Evolutionary conservation across 257 asterid genomes (phyloP).

Genomic region (Rauvolfia tetraphylla): DNA sequence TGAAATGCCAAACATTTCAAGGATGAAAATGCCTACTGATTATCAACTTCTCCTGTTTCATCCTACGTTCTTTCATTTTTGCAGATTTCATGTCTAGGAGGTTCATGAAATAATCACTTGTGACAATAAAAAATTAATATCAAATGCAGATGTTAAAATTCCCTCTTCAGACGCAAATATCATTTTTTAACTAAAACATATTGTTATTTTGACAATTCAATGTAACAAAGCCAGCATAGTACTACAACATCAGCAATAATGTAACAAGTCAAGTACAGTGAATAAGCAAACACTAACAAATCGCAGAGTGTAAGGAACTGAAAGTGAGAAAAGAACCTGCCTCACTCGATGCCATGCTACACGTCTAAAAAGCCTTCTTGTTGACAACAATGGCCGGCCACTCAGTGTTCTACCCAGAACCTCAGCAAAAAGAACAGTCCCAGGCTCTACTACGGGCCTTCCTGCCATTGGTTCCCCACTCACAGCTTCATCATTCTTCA

Average conservation of each 20-base stretch:
- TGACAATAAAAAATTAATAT: not conserved
- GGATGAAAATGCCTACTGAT: not conserved
- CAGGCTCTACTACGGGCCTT: constrained; percentile 82
- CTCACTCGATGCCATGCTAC: constrained; percentile 98
- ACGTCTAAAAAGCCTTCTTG: constrained; percentile 67
- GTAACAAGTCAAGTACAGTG: not conserved
- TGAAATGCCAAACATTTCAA: not conserved
- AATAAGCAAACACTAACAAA: not conserved
- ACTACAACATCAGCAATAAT: not conserved
- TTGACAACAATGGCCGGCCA: constrained; percentile 83
- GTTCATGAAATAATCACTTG: not conserved
- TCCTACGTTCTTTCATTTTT: not conserved
- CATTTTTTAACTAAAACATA: not conserved
- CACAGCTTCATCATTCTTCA: constrained; percentile 61
- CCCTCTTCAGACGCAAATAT: not conserved
- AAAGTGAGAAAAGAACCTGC: constrained; percentile 85
- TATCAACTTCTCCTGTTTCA: not conserved
- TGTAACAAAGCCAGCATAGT: not conserved
- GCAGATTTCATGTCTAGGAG: not conserved
- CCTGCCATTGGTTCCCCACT: constrained; percentile 42
- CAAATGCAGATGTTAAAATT: not conserved
- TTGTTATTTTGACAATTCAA: not conserved
- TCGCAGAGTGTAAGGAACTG: constrained; percentile 8
- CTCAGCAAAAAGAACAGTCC: constrained; percentile 81
- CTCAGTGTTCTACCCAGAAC: constrained; percentile 95